Evolutionary conservation across 2,329 filamentous ascomycete species (phyloP), one percentile per base, ranked within the genome.

Genomic region (Chrysosporium queenslandicum): DNA sequence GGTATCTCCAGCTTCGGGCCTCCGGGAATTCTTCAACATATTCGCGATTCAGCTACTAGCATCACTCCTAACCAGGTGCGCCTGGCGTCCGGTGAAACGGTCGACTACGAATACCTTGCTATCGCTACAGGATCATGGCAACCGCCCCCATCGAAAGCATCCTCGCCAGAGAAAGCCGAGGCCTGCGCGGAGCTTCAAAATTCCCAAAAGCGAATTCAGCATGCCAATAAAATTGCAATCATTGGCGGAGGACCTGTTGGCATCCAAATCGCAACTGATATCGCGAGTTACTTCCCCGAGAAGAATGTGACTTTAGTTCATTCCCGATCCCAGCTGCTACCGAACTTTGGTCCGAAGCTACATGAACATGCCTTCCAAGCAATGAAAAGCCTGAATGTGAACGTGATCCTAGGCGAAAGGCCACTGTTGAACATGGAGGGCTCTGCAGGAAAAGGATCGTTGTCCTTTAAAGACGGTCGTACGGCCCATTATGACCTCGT

Each of bases 181-280:
- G n/a, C n/a, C n/a, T n/a, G n/a, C n/a, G n/a, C n/a, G n/a, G n/a
- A n/a, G n/a, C n/a, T n/a, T n/a, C n/a, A n/a, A n/a, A n/a, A n/a
- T n/a, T n/a, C 39, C 80, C 80, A 0, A 11, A 30, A 30, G 11
- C 5, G 29, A 11, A 30, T 30, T 30, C 29, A 30, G 29, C 29
- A 30, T 30, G 29, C 29, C 11, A 30, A 75, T 48, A 70, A 61
- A 27, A 73, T 77, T 55, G 71, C 74, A 5, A 66, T 39, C 55
- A 18, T 53, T 58, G 39, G 53, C 56, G 25, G 57, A 60, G 49
- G 85, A 47, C 87, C 86, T 4, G 86, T 90, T 1, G 87, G 87
- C 7, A 82, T 90, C 52, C 86, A 91, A 65, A 87, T 91, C 76
- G 85, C 87, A 0, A 80, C 84, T 1, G 86, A 91, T 69, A 72